Evolutionary conservation across 306 rosid genomes (phyloP).

Genomic region (Rosa chinensis): DNA sequence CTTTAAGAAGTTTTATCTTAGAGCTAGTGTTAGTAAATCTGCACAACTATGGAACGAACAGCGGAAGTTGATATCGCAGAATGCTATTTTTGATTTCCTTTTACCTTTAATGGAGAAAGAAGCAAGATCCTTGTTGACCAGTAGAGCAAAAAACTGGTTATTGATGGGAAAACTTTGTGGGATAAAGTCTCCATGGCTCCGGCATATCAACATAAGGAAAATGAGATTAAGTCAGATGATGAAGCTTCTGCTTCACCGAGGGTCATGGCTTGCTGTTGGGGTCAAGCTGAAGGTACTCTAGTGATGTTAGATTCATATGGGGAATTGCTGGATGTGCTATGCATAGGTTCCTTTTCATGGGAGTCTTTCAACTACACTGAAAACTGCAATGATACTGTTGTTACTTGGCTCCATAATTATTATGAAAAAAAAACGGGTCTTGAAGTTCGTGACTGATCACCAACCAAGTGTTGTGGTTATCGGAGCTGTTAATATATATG

Average conservation of each 20-base stretch:
- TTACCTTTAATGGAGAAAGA: slow-evolving; percentile 92
- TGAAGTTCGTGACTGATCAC: slow-evolving; percentile 95
- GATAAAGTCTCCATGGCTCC: slow-evolving; percentile 86
- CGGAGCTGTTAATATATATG: slow-evolving; percentile 88
- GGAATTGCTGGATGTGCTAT: slow-evolving; percentile 86
- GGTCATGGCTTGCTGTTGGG: slow-evolving; percentile 99
- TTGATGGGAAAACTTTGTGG: slow-evolving; percentile 72
- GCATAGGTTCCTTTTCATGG: slow-evolving; percentile 72
- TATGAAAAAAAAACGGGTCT: slow-evolving; percentile 78
- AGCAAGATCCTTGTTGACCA: slow-evolving; percentile 69
- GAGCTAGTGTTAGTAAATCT: slow-evolving; percentile 88
- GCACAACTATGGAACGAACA: slow-evolving; percentile 97
- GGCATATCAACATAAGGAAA: slow-evolving; percentile 72
- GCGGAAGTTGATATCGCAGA: slow-evolving; percentile 78
- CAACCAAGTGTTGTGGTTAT: slow-evolving; percentile 93
- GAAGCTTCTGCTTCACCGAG: slow-evolving; percentile 69
- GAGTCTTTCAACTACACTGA: not conserved
- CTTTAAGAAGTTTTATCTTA: slow-evolving; percentile 76
- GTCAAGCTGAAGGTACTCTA: slow-evolving; percentile 90
- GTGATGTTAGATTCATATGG: slow-evolving; percentile 94
- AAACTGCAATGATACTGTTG: not conserved
- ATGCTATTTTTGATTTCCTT: slow-evolving; percentile 71
- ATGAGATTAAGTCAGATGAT: slow-evolving; percentile 70
- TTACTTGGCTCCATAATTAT: slow-evolving; percentile 72
- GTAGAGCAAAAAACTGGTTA: slow-evolving; percentile 81